Evolutionary conservation across 192 early-diverging fungal species (phyloP), one percentile per base, ranked within the genome.

Genomic region (Blastocladiella britannica): DNA sequence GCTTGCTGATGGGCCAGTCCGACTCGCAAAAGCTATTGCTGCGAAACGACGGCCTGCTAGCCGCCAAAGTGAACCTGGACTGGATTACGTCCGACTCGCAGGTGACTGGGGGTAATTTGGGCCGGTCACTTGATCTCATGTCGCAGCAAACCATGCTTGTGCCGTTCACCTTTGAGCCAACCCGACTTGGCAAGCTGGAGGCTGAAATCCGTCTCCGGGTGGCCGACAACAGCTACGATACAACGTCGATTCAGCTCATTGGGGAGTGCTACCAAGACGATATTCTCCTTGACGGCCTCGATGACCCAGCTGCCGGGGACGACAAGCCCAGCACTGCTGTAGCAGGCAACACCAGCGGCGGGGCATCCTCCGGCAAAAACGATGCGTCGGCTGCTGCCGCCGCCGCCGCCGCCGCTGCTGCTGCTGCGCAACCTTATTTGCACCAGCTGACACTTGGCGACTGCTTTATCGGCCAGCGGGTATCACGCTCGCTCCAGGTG

Each of bases 221-320:
- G 9, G 28, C 65, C 5, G 78, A 80, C 62, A 80, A 80, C 53
- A 66, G 57, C 29, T 80, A 80, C 63, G 78, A 80, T 51, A 77
- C 80, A 54, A 58, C 66, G 1, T 55, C 56, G 6, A 62, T 80
- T 28, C 63, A 63, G 23, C n/a, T 80, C 1, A 28, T 59, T 20
- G 77, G 72, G 1, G 78, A 80, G 58, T 74, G 78, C 6, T 77
- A 75, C 61, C 18, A 75, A 23, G 74, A 80, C 55, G 74, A 77
- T 31, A 26, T 77, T 31, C 67, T 69, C 0, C 69, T 80, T 56
- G 74, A 76, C n/a, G 64, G 63, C 3, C 57, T 78, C 5, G 63
- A 62, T n/a, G 77, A 74, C 4, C n/a, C 56, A n/a, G n/a, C n/a
- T n/a, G n/a, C n/a, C n/a, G n/a, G n/a, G n/a, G n/a, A n/a, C n/a